Conservation (phyloP, 306 rosid genomes). For the Casuarina cunninghamiana region DNA sequence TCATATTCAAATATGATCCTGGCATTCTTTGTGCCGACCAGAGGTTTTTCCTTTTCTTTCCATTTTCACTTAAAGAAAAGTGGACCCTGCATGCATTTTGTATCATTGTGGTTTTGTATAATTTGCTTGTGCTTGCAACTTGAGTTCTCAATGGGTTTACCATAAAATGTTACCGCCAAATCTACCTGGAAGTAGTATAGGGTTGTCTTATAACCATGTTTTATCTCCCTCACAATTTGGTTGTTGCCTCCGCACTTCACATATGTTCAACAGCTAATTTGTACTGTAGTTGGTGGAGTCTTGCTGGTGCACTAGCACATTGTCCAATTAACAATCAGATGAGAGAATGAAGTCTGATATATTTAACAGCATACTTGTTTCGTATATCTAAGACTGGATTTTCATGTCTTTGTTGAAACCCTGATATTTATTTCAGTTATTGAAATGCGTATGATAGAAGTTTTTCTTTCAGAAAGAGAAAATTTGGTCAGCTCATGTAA, state of each 20-base stretch:
- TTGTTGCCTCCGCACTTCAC: conserved; percentile 1
- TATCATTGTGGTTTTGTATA: not conserved
- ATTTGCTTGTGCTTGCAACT: conserved; percentile 14
- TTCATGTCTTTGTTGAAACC: not conserved
- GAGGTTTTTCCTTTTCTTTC: not conserved
- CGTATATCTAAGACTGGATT: not conserved
- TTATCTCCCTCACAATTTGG: not conserved
- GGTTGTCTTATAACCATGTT: conserved; percentile 9
- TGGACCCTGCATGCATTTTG: not conserved
- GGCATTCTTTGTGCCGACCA: not conserved
- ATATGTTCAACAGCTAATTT: conserved; percentile 12
- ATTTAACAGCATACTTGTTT: not conserved
- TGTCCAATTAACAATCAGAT: not conserved
- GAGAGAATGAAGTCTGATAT: conserved; percentile 10
- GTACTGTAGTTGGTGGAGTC: conserved; percentile 10
- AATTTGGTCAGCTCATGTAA: conserved; percentile 9
- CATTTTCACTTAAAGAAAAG: not conserved
- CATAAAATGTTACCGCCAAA: conserved; percentile 8
- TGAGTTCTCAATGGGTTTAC: conserved; percentile 8
- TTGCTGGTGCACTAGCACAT: conserved; percentile 6
- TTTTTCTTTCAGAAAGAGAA: not conserved
- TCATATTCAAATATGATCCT: not conserved
- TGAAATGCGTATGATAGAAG: not conserved
- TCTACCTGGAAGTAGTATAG: conserved; percentile 8
- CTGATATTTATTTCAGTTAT: not conserved